Base-by-base conservation (phyloP, 768 basidiomycete genomes). In the Lepiota brunneoincarnata region DNA sequence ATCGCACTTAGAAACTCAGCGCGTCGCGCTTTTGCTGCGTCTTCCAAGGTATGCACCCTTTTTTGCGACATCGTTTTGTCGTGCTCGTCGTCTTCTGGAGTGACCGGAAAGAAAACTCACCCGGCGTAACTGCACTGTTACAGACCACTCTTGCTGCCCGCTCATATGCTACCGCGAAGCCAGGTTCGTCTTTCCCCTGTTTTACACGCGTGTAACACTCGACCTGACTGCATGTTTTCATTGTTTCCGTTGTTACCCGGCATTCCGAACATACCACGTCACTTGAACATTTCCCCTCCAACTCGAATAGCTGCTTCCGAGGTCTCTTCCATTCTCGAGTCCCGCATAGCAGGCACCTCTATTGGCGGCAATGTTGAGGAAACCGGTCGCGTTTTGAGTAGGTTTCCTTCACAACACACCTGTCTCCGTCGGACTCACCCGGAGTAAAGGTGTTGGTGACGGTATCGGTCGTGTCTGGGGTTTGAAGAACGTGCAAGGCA, bases 391-490 rank as follows among this genome's bases (percentile, higher is more conserved):
- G 97, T 99, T 61, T 75, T 99, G 75, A 99, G 93, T 96, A 71
- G 58, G 92, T 84, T 17, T 10, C 38, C 38, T 40, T 56, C 35
- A 18, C 38, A 4, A 14, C 45, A 36, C 6, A 18, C 26, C 17
- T 58, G 18, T 34, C 44, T 40, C 37, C 43, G 3, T 62, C 36
- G 42, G 26, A 31, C 67, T 69, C 58, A 66, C 55, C 53, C 58
- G 60, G 50, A 55, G 56, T 54, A 58, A 61, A 96, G 93, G 93
- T 74, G 94, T 97, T 66, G 94, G 95, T 92, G 97, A 99, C 76
- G 97, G 97, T 94, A 96, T 95, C 64, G 92, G 89, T 72, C 95
- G 97, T 84, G 95, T 99, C 67, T 98, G 95, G 86, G 97, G 97
- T 79, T 84, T 99, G 69, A 89, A 77, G 77, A 99, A 99, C 71